Base-by-base conservation (phyloP, 2,329 filamentous ascomycete species). In the Colletotrichum graminicola region DNA sequence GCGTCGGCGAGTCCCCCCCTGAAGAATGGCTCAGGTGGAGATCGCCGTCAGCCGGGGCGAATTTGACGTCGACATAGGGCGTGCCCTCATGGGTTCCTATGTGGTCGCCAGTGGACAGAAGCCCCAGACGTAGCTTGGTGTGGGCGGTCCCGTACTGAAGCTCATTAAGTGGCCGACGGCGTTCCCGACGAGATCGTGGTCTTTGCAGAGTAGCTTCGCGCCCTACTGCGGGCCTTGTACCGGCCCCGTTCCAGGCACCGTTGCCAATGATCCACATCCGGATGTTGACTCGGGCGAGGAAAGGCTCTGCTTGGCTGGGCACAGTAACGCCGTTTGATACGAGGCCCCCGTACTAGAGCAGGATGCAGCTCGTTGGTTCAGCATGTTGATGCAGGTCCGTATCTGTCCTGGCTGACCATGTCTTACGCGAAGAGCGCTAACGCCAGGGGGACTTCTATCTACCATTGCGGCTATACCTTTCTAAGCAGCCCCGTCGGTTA, bases 1-100 rank as follows among this genome's bases (percentile, higher is more conserved):
- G 86, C 84, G n/a, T 86, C 86, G 2, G 82, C 78, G 1, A 87
- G 34, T 10, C 34, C 34, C 34, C 32, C 32, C 34, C 10, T 36
- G 2, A 2, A 36, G 34, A 8, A 36, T 36, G 34, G 34, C 34
- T 8, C 8, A 8, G 34, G 10, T 36, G 34, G 34, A 36, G 34
- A 8, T 11, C 34, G 34, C 34, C 34, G 34, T 2, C 34, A 8
- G 34, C 34, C 34, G 34, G 10, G 34, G 34, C 34, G 34, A 36
- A 36, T 10, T 36, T 36, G 34, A 11, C 34, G 34, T 11, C 10
- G 34, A 8, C 34, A 2, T 2, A 36, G 34, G 34, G 34, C 34
- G 34, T 36, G 34, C 34, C 5, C 34, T 36, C 34, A 11, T 36
- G 34, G 34, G 34, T 36, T 36, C 11, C 8, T 36, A 36, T 1